Evolutionary conservation across 768 basidiomycete genomes (phyloP), one percentile per base, ranked within the genome.

Genomic region (Megacollybia marginata): DNA sequence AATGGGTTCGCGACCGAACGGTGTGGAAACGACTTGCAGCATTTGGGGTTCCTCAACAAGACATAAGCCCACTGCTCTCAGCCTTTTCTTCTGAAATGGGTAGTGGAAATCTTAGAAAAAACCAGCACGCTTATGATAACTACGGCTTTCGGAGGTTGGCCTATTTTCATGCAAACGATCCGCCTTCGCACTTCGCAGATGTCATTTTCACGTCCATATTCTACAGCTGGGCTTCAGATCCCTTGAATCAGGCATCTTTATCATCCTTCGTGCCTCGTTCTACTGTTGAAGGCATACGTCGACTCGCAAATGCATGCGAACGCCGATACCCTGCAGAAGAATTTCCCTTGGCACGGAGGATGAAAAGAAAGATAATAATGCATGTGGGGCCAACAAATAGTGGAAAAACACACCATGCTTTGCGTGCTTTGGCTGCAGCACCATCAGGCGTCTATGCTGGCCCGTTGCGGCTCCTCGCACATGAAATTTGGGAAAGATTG

Each of bases 361-460:
- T 83, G 54, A 75, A 72, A 15, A 78, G 94, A 16, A 89, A 84
- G 56, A 71, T 98, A 57, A 85, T 94, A 63, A 84, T 98, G 74
- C 95, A 99, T 58, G 92, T 99, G 36, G 96, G 95, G 0, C 96
- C 96, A 0, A 98, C 96, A 19, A 99, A 98, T 65, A 91, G 89
- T 54, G 96, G 95, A 31, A 99, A 99, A 70, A 99, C 95, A 0
- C 84, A 98, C 60, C 83, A 88, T 59, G 96, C 95, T 0, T 70
- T 99, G 9, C 83, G 90, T 42, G 91, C 93, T 0, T 76, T 99
- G 2, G 88, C 92, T 0, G 79, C 82, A 4, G 82, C 93, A 0
- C 58, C 62, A 1, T 68, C 70, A 0, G 96, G 94, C 5, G 74
- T 87, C 3, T 98, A 97, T 57, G 92, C 91, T 0, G 93, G 94